Conservation (phyloP, 169 alveolate species). For the Plasmodium fragile region DNA sequence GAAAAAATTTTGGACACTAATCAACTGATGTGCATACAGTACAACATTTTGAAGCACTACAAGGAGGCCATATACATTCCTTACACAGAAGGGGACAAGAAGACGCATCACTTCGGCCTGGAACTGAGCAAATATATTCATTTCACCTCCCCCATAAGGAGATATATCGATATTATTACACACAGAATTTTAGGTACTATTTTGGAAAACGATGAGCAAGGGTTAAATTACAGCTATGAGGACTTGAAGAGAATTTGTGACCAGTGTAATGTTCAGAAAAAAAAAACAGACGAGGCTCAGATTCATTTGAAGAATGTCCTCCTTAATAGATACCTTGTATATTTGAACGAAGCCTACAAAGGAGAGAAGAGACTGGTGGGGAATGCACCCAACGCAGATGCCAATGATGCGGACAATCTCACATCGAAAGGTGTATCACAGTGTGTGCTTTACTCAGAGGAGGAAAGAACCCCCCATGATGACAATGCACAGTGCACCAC, state of each 20-base stretch:
- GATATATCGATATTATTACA: conserved; percentile 98
- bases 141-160: conserved; percentile 99
- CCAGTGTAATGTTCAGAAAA: conserved; percentile 86
- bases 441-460: background rate
- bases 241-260: conserved; percentile 79
- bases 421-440: background rate
- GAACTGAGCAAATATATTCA: conserved; percentile 97
- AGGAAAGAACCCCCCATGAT: background rate
- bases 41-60: conserved; percentile 81
- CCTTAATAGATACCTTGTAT: conserved; percentile 82
- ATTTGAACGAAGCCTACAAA: conserved; percentile 26
- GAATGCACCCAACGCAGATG: background rate
- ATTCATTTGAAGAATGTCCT: conserved; percentile 82
- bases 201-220: conserved; percentile 30
- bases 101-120: conserved; percentile 95
- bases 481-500: background rate
- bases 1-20: conserved; percentile 78
- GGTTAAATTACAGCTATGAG: conserved; percentile 42
- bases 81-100: conserved; percentile 40
- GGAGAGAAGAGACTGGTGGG: background rate
- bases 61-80: conserved; percentile 85
- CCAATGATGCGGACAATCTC: background rate
- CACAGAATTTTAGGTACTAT: conserved; percentile 93
- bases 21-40: conserved; percentile 80
- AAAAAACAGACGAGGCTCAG: conserved; percentile 87